Percentiles rank a stretch among this genome's conserved stretches.
Evolutionary conservation across 75 land plant genomes (phyloP).

Genomic region (Chamaecyparis obtusa): DNA sequence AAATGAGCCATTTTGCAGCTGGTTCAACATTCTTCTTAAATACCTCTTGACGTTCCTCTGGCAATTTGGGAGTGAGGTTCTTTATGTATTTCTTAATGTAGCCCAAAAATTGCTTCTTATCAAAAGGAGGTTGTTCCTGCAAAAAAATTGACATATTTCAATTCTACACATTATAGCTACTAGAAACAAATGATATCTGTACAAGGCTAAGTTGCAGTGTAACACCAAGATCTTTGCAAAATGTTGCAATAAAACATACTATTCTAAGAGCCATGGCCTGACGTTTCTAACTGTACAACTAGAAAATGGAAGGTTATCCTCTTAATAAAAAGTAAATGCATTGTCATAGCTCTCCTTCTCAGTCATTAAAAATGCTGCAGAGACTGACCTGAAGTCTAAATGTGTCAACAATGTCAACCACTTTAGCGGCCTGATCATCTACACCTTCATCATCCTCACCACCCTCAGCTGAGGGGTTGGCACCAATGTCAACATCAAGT

Average conservation of each 20-base stretch:
- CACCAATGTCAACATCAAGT: conserved; percentile 78
- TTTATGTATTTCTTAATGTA: conserved; percentile 79
- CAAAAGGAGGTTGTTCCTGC: conserved; percentile 91
- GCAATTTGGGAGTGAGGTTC: conserved; percentile 54
- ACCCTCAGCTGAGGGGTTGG: conserved; percentile 90
- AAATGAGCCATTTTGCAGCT: conserved; percentile 76
- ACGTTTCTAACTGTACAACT: background rate
- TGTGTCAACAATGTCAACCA: conserved; percentile 90
- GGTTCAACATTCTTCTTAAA: conserved; percentile 86
- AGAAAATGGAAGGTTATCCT: background rate
- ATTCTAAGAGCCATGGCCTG: too few relatives aligned
- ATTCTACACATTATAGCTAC: background rate
- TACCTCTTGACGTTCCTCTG: conserved; percentile 52
- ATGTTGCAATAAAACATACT: background rate
- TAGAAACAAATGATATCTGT: background rate
- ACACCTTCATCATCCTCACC: conserved; percentile 76
- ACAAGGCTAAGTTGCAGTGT: background rate
- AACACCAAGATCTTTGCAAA: background rate
- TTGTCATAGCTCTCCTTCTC: background rate
- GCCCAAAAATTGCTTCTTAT: conserved; percentile 79
- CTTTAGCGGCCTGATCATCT: conserved; percentile 76
- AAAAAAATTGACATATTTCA: background rate
- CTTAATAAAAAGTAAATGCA: background rate
- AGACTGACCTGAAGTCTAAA: conserved; percentile 70
- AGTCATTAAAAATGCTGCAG: background rate